phyloP scores from a whole-genome alignment of 257 asterid species.

The Solanum pennellii region DNA sequence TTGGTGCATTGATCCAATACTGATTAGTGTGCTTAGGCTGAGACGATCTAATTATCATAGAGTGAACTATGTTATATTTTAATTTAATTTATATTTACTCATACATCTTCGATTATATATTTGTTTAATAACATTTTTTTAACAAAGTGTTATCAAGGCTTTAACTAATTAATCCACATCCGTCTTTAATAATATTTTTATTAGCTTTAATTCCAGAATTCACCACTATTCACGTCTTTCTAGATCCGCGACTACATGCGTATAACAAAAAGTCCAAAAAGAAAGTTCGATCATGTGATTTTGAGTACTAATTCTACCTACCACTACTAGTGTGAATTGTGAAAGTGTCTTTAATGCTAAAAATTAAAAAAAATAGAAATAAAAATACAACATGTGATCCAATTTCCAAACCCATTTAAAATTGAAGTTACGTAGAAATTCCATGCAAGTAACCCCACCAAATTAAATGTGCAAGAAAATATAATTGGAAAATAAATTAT shows the following conservation, averaged over 20 bases:
- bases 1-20: background rate
- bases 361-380: too few relatives aligned
- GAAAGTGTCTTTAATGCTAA: background rate
- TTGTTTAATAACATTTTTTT: too few relatives aligned
- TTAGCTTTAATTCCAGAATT: rapidly evolving
- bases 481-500: background rate
- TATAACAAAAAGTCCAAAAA: background rate
- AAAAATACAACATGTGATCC: background rate
- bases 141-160: background rate
- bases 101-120: too few relatives aligned
- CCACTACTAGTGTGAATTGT: background rate
- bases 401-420: background rate
- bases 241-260: background rate
- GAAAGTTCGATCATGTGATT: background rate
- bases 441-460: background rate
- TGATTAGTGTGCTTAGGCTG: background rate
- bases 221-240: too few relatives aligned
- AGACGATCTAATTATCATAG: too few relatives aligned
- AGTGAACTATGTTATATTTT: too few relatives aligned
- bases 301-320: background rate
- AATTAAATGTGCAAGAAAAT: background rate
- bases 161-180: rapidly evolving
- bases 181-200: too few relatives aligned
- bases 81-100: too few relatives aligned
- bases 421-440: background rate